Conservation (phyloP, 352 stramenopile genomes). For the Phytophthora cryptogea region DNA sequence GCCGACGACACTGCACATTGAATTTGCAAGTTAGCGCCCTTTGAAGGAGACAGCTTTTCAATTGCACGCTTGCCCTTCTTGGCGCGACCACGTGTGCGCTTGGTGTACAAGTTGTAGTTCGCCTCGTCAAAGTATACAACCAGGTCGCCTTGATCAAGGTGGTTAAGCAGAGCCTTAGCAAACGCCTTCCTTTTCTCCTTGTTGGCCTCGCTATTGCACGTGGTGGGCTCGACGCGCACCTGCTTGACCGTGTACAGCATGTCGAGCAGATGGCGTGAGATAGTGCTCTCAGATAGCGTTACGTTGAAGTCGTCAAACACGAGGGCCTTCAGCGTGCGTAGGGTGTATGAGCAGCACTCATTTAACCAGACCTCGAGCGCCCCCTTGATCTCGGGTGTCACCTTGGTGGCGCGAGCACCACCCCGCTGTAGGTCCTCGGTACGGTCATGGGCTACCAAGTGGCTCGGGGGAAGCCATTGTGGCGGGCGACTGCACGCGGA, state of each 20-base stretch:
- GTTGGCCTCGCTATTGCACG: constrained; percentile 2
- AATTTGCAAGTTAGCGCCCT: constrained; percentile 23
- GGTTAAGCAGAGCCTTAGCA: no score
- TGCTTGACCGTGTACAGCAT: constrained; percentile 8
- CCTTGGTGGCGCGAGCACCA: background rate
- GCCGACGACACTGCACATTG: constrained; percentile 15
- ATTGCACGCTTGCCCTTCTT: constrained; percentile 6
- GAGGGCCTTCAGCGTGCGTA: background rate
- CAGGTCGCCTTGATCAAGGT: no score
- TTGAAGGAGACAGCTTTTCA: constrained; percentile 9
- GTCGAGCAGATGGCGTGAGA: background rate
- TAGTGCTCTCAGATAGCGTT: constrained; percentile 4
- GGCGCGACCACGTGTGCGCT: constrained; percentile 4
- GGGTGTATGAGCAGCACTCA: background rate
- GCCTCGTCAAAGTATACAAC: constrained; percentile 25
- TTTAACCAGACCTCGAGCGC: background rate
- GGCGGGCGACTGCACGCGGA: background rate
- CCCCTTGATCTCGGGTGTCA: background rate
- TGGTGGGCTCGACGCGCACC: background rate
- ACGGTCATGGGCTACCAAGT: background rate
- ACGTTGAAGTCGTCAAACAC: background rate
- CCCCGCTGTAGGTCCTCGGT: constrained; percentile 1
- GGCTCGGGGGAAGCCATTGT: background rate
- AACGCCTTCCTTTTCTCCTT: background rate
- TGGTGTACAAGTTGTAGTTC: constrained; percentile 29